Conservation (phyloP, 805 yeast species). For the Metschnikowia dekortorum region DNA sequence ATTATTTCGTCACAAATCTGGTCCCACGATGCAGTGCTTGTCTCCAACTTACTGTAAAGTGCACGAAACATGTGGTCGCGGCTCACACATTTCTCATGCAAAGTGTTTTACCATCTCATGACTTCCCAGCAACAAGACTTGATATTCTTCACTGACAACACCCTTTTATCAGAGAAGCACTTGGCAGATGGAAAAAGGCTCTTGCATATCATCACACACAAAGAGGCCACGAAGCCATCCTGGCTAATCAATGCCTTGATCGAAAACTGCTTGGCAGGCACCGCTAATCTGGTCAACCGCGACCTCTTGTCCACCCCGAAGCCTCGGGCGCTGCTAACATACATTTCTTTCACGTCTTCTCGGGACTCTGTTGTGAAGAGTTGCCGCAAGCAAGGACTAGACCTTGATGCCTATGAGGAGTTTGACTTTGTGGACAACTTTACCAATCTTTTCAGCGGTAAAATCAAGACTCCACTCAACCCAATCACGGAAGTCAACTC, state of each 20-base stretch:
- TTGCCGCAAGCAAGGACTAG: slow-evolving; percentile 39
- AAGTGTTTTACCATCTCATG: slow-evolving; percentile 5
- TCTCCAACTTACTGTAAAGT: not conserved
- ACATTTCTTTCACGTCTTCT: slow-evolving; percentile 34
- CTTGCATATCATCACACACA: slow-evolving; percentile 29
- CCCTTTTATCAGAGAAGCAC: slow-evolving; percentile 33
- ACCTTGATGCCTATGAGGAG: slow-evolving; percentile 18
- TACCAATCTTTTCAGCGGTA: slow-evolving; percentile 39
- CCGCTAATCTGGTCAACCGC: slow-evolving; percentile 37
- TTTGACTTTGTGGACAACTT: slow-evolving; percentile 45
- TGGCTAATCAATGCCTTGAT: slow-evolving; percentile 59
- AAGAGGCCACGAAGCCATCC: slow-evolving; percentile 53
- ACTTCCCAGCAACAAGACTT: slow-evolving; percentile 55
- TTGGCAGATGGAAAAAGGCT: slow-evolving; percentile 14
- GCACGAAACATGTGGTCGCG: not conserved
- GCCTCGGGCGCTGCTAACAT: slow-evolving; percentile 26
- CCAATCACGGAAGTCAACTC: slow-evolving; percentile 12
- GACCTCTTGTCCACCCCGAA: slow-evolving; percentile 17
- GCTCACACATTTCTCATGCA: not conserved
- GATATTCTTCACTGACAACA: slow-evolving; percentile 46
- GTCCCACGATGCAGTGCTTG: not conserved
- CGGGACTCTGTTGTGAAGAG: slow-evolving; percentile 30
- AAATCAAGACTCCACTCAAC: slow-evolving; percentile 21
- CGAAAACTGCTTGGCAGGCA: slow-evolving; percentile 48
- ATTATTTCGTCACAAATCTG: not conserved